phyloP scores from a whole-genome alignment of 495 filamentous ascomycete genomes.

The Penicillium antarcticum region DNA sequence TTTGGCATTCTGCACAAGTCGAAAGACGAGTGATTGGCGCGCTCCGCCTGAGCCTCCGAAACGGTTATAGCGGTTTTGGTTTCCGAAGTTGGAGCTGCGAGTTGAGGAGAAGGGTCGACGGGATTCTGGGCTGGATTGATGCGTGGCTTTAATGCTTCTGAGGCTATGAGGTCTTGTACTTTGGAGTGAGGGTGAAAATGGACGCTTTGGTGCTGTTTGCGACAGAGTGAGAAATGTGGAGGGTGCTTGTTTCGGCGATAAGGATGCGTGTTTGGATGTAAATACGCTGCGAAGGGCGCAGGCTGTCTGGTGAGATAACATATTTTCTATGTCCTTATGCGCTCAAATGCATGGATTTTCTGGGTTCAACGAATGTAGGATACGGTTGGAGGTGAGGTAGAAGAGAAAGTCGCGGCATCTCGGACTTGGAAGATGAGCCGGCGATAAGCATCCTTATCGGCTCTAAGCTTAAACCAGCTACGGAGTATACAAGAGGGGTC shows the following conservation, averaged over 20 bases:
- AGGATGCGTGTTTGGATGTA: not conserved
- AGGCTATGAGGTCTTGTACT: not conserved
- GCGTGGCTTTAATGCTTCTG: not conserved
- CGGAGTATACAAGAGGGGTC: no score
- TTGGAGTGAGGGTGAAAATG: no score
- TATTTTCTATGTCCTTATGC: not conserved
- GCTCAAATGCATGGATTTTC: not conserved
- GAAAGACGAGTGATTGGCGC: constrained; percentile 13
- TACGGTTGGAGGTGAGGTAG: no score
- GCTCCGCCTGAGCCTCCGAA: constrained; percentile 16
- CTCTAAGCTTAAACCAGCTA: no score
- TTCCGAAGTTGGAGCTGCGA: constrained; percentile 3
- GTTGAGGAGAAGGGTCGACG: constrained; percentile 20
- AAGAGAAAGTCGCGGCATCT: no score
- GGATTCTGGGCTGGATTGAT: not conserved
- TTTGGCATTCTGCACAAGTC: constrained; percentile 19
- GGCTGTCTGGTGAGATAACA: not conserved
- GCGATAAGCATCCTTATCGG: no score
- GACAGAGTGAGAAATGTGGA: not conserved
- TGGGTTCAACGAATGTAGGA: no score
- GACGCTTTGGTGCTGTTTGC: no score
- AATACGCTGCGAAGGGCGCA: constrained; percentile 3
- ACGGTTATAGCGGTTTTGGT: constrained; percentile 28
- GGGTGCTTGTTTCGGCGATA: not conserved
- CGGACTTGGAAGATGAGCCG: no score